Percentiles rank a stretch among this genome's conserved stretches.
Conservation (phyloP, 352 stramenopile genomes). For the Thraustotheca clavata region DNA sequence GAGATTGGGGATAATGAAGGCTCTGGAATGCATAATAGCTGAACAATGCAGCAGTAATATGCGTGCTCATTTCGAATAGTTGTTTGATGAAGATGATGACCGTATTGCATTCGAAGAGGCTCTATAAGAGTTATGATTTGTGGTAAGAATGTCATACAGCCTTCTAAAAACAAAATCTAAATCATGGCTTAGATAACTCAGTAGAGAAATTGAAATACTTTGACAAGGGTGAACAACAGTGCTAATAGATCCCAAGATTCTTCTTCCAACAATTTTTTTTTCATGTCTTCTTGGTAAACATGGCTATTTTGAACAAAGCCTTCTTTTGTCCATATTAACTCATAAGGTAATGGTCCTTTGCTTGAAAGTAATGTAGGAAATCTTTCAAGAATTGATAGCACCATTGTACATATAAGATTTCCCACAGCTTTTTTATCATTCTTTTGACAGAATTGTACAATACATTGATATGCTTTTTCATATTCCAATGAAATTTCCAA, state of each 20-base stretch:
- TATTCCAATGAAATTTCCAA: conserved; percentile 42
- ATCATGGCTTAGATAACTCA: background rate
- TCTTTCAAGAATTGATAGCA: conserved; percentile 30
- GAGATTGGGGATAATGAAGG: background rate
- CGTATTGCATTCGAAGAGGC: conserved; percentile 36
- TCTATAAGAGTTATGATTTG: conserved; percentile 54
- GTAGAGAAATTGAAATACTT: conserved; percentile 25
- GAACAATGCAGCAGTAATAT: conserved; percentile 82
- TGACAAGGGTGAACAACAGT: conserved; percentile 72
- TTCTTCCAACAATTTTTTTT: conserved; percentile 22
- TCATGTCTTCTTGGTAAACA: background rate
- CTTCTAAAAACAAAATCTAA: conserved; percentile 66
- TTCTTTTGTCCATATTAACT: background rate
- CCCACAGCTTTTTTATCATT: conserved; percentile 35
- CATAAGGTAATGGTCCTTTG: background rate
- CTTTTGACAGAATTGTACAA: conserved; percentile 33
- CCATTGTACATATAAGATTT: conserved; percentile 24
- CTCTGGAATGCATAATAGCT: conserved; percentile 52
- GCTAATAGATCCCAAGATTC: conserved; percentile 71
- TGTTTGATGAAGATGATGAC: conserved; percentile 62
- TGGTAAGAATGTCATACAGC: conserved; percentile 37
- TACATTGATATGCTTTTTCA: conserved; percentile 32
- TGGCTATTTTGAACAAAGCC: background rate
- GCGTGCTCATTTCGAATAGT: conserved; percentile 79
- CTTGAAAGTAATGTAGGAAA: background rate